phyloP scores from a whole-genome alignment of 805 yeast species.

The Wickerhamiella nectarea region DNA sequence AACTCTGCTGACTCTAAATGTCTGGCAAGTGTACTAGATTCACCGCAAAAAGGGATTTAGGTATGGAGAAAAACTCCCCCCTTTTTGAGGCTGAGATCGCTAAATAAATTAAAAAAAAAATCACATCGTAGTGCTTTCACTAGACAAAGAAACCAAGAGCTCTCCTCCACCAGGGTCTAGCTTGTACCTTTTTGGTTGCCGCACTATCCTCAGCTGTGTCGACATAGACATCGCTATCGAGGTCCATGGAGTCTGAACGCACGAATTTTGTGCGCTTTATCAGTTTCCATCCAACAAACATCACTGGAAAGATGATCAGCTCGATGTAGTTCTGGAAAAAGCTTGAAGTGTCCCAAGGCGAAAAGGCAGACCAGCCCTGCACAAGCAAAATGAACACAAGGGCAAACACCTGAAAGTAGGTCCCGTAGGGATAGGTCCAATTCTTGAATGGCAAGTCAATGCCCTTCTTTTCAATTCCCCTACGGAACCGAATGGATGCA shows the following conservation, averaged over 20 bases:
- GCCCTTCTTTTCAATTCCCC: conserved; percentile 31
- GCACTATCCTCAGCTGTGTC: conserved; percentile 37
- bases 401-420: conserved; percentile 34
- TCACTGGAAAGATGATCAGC: conserved; percentile 37
- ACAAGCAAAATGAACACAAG: conserved; percentile 38
- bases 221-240: conserved; percentile 61
- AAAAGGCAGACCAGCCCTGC: conserved; percentile 51
- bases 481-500: conserved; percentile 42
- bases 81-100: too few relatives aligned
- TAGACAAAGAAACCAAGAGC: background rate
- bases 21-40: background rate
- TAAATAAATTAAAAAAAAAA: background rate
- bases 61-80: too few relatives aligned
- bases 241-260: conserved; percentile 57
- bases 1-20: background rate
- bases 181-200: conserved; percentile 12
- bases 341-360: conserved; percentile 51
- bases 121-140: background rate
- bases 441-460: conserved; percentile 36
- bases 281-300: conserved; percentile 46
- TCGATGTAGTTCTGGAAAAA: conserved; percentile 60
- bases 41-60: too few relatives aligned
- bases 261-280: conserved; percentile 50
- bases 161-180: conserved; percentile 2
- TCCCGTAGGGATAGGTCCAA: conserved; percentile 38